Evolutionary conservation across 352 stramenopile species (phyloP), one percentile per base, ranked within the genome.

Genomic region (Phytophthora sojae): DNA sequence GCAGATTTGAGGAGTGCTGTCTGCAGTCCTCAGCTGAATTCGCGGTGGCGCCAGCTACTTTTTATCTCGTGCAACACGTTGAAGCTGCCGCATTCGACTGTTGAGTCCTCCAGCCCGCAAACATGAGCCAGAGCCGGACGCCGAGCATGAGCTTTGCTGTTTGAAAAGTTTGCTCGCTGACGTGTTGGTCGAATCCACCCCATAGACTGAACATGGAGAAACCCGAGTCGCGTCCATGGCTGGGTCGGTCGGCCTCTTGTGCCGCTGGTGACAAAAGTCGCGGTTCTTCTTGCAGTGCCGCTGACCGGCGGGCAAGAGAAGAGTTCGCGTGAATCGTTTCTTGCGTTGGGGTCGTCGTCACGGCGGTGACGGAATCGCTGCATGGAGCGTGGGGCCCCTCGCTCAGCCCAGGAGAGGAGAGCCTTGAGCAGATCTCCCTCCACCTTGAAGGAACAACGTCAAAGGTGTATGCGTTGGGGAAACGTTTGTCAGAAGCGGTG

Each of bases 121-220:
- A 35, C 30, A 35, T 9, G 30, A 37, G 45, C 57, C n/a, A 64
- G 19, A 64, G 58, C 58, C 58, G 58, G 58, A 51, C 47, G 45
- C 17, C 25, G 29, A 57, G 53, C 62, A 64, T 15, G 39, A 57
- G 39, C 57, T 68, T 73, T 68, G 50, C 50, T 32, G 37, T 57
- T 70, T 60, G 57, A 51, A 58, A 51, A 66, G 12, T 57, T 58
- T 14, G 35, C 39, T 53, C 45, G 4, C 44, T 59, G 59, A 59
- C 59, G 45, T 65, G 23, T 70, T 70, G 11, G 14, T 47, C 64
- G 65, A 71, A 60, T 59, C 64, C 12, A 32, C 56, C 14, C 15
- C 66, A 73, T 73, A 73, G 35, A 73, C 66, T 55, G 52, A 53
- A 44, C 58, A 42, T 39, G 56, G 65, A 68, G 65, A 37, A 62